Base-by-base conservation (phyloP, 2,329 filamentous ascomycete species). In the Trichoderma sp. region DNA sequence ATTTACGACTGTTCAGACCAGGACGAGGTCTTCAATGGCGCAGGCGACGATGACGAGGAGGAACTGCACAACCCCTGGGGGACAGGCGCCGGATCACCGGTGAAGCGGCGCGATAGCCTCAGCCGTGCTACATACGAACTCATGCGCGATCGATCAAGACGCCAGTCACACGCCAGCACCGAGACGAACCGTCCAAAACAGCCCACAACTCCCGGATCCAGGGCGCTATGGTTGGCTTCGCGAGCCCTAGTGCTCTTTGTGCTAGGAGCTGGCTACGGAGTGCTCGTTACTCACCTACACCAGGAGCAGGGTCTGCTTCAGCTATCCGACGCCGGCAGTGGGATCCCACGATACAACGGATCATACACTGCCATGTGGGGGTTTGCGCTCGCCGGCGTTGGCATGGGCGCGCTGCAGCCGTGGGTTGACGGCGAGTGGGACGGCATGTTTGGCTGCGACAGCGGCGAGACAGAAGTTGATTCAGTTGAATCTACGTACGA, bases 351-450 rank as follows among this genome's bases (percentile, higher is more conserved):
- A 14, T 83, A 83, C 72, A 84, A 86, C 73, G 91, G 90, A 88
- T 82, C 84, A 57, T 97, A 97, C 79, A 84, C 97, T 70, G 83
- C 86, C 0, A 91, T 93, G 74, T 99, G 96, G 95, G 96, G 94
- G 1, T 61, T 69, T 12, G 96, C 94, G 1, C 39, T 69, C 11
- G 90, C 91, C 0, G 95, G 94, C 18, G 89, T 97, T 5, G 85
- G 88, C 0, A 83, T 98, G 28, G 96, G 96, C 6, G 91, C 90
- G 71, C 81, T 97, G 65, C 83, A 98, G 71, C 96, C 96, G 1
- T 95, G 91, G 88, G 88, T 97, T 24, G 96, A 99, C 80, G 84
- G 87, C 12, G 80, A 94, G 11, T 96, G 92, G 89, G 89, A 91
- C 73, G 84, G 86, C 57, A 80, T 83, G 8, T 82, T 86, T 74